Percentiles rank a stretch among this genome's conserved stretches.
These are phyloP conservation scores for Alternaria viburni DNA, from an alignment of 2,329 filamentous ascomycete genomes.

Conservation along the genomic window DNA sequence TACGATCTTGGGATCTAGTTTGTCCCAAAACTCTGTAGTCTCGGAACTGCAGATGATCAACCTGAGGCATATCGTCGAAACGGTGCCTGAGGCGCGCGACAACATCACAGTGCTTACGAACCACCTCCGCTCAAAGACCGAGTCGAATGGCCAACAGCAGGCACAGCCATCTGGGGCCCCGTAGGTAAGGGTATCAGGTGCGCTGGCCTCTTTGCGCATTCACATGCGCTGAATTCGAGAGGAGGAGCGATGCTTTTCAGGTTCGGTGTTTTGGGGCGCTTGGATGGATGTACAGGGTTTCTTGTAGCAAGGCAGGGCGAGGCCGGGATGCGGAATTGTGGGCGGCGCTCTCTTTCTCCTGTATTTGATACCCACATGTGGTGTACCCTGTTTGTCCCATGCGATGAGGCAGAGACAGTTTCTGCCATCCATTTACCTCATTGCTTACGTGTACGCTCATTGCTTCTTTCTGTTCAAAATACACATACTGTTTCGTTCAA, in stretches of 20 bases:
- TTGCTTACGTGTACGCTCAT: neutral
- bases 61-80: slow-evolving; percentile 70
- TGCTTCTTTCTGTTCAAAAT: neutral
- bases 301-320: neutral
- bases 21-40: slow-evolving; percentile 43
- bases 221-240: neutral
- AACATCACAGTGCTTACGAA: slow-evolving; percentile 53
- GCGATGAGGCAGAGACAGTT: neutral
- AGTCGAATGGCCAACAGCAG: slow-evolving; percentile 9
- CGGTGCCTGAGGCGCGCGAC: slow-evolving; percentile 68
- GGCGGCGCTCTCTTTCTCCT: slow-evolving; percentile 2
- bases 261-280: slow-evolving; percentile 3
- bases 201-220: neutral
- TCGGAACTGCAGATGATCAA: slow-evolving; percentile 70
- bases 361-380: slow-evolving; percentile 14
- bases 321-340: neutral
- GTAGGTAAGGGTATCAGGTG: neutral
- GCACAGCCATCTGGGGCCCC: slow-evolving; percentile 2
- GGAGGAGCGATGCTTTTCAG: neutral
- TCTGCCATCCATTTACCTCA: neutral
- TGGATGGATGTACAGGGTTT: neutral
- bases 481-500: neutral
- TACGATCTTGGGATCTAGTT: slow-evolving; percentile 41
- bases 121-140: slow-evolving; percentile 24
- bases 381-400: slow-evolving; percentile 2